A percentile compares a stretch with the other conserved stretches of the same genome.
These are phyloP conservation scores for Coprinopsis cinerea DNA, from an alignment of 768 basidiomycete species.

Conservation along the genomic window DNA sequence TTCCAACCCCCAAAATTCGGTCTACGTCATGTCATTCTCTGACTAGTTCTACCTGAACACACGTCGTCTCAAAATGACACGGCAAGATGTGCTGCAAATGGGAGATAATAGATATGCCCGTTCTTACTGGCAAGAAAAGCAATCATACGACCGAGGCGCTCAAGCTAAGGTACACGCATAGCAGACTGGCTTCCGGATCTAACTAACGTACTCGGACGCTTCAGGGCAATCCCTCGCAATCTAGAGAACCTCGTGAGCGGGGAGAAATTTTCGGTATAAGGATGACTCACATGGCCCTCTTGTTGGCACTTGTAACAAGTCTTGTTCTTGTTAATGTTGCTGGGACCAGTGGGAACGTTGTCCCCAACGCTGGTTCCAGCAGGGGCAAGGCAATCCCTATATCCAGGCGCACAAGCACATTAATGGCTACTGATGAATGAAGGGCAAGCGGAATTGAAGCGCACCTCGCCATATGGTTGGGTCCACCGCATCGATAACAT, in stretches of 20 bases:
- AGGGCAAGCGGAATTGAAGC: not conserved
- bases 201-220: slow-evolving; percentile 45
- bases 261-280: too few relatives aligned
- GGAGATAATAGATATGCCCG: too few relatives aligned
- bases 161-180: not conserved
- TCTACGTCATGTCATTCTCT: too few relatives aligned
- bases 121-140: too few relatives aligned
- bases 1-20: too few relatives aligned
- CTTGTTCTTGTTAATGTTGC: slow-evolving; percentile 53
- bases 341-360: slow-evolving; percentile 36
- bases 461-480: slow-evolving; percentile 82
- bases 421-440: not conserved
- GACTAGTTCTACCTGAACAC: too few relatives aligned
- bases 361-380: slow-evolving; percentile 50
- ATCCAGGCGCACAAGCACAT: slow-evolving; percentile 7
- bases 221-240: slow-evolving; percentile 66
- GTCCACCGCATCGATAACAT: slow-evolving; percentile 86
- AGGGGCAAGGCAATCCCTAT: slow-evolving; percentile 77
- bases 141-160: too few relatives aligned
- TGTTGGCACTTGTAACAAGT: slow-evolving; percentile 87
- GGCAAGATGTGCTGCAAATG: too few relatives aligned
- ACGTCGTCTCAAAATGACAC: too few relatives aligned
- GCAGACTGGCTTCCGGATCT: slow-evolving; percentile 15
- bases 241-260: slow-evolving; percentile 24
- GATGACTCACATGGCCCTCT: slow-evolving; percentile 77